Percentiles rank a stretch among this genome's conserved stretches.
phyloP scores from a whole-genome alignment of 2,329 filamentous ascomycete genomes.

The Didymella keratinophila region DNA sequence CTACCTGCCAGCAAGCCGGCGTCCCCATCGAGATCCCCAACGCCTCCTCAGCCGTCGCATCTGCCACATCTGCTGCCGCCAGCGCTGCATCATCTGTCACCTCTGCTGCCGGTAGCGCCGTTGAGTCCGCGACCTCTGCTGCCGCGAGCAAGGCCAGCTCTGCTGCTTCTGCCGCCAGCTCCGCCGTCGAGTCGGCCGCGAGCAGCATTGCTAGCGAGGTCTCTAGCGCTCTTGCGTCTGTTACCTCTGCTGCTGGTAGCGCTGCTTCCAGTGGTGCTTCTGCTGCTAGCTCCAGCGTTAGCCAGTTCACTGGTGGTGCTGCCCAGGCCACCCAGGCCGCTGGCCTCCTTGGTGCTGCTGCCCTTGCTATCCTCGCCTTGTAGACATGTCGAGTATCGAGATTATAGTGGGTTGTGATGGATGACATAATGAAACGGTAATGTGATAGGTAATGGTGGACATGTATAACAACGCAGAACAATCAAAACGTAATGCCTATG shows the following conservation, averaged over 20 bases:
- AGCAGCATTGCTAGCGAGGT: conserved; percentile 22
- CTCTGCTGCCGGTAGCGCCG: conserved; percentile 14
- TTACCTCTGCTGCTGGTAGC: neutral
- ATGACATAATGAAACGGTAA: neutral
- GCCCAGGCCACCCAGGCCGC: conserved; percentile 44
- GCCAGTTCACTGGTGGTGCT: conserved; percentile 48
- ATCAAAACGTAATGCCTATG: neutral
- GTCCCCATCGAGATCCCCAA: conserved; percentile 40
- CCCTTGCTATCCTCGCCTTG: conserved; percentile 47
- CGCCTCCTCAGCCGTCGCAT: conserved; percentile 24
- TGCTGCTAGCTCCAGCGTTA: conserved; percentile 25
- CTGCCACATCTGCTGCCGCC: conserved; percentile 22
- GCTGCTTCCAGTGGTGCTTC: conserved; percentile 7
- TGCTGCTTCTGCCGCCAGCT: conserved; percentile 19
- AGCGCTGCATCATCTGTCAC: conserved; percentile 16
- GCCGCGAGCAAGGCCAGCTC: conserved; percentile 1
- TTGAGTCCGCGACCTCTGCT: conserved; percentile 15
- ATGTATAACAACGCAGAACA: neutral
- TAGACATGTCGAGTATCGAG: conserved; percentile 27
- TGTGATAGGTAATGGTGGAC: neutral
- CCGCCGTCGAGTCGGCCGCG: conserved; percentile 21
- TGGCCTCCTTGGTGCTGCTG: conserved; percentile 46
- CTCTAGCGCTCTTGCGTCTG: conserved; percentile 5
- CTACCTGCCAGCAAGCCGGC: conserved; percentile 46
- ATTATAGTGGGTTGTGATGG: neutral